Conservation (phyloP, 78 protist species). For the Dictyostelium citrinum region DNA sequence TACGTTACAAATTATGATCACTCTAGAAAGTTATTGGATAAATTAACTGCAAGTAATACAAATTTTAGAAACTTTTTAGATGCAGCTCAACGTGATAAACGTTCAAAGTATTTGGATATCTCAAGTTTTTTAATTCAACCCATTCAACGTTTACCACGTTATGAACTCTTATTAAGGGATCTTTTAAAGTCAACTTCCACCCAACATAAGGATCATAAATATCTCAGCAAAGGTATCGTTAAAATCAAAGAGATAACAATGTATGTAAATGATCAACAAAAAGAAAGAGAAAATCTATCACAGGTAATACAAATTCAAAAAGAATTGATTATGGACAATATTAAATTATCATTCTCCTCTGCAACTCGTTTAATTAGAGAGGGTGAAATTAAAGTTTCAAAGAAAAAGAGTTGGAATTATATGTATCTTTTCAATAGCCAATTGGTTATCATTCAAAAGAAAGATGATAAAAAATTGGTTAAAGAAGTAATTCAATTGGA, state of each 20-base stretch:
- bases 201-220: not conserved
- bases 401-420: slow-evolving; percentile 32
- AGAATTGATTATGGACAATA: not conserved
- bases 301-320: slow-evolving; percentile 36
- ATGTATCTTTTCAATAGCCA: slow-evolving; percentile 26
- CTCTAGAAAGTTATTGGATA: slow-evolving; percentile 12
- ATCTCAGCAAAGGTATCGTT: not conserved
- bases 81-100: slow-evolving; percentile 41
- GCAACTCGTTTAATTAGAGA: slow-evolving; percentile 9
- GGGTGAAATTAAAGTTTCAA: slow-evolving; percentile 8
- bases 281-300: slow-evolving; percentile 23
- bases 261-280: slow-evolving; percentile 42
- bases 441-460: slow-evolving; percentile 8
- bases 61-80: slow-evolving; percentile 27
- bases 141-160: slow-evolving; percentile 37
- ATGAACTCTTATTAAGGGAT: slow-evolving; percentile 15
- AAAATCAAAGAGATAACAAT: slow-evolving; percentile 30
- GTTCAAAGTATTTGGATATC: slow-evolving; percentile 32
- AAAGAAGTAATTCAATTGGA: slow-evolving; percentile 36
- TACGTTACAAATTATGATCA: slow-evolving; percentile 33
- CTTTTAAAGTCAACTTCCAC: not conserved
- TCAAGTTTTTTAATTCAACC: slow-evolving; percentile 36
- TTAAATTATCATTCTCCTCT: not conserved
- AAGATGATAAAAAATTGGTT: not conserved
- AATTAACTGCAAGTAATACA: not conserved